Evolutionary conservation across 352 stramenopile genomes (phyloP), one percentile per base, ranked within the genome.

Genomic region (Globisporangium cederbergense): DNA sequence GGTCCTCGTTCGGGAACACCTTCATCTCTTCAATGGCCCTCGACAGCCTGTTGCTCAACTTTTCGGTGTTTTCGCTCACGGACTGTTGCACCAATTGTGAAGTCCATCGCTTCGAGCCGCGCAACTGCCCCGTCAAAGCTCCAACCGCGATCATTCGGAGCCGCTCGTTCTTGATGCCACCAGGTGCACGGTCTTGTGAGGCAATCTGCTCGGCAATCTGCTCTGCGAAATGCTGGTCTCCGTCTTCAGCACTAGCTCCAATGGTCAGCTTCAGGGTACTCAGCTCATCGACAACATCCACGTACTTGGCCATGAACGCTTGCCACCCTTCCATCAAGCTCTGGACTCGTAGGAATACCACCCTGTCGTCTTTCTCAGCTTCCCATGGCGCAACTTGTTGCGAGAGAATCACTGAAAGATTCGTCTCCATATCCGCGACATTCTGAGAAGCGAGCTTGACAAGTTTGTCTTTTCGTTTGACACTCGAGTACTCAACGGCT

Each of bases 381-480:
- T 43, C 32, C 64, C 57, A 64, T 58, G 71, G 53, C 64, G 46
- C n/a, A 67, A 36, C 62, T 74, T 77, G 22, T 25, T 57, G 43
- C 13, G 74, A 58, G 18, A 81, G 53, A 10, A 75, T 65, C 30
- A 28, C 38, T 0, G 32, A 56, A 11, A 79, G 14, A 11, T 66
- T 75, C 42, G 62, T 25, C 40, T 77, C 56, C 28, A 83, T 38
- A 11, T 79, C 72, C 30, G 71, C 66, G 16, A 84, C 66, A 50
- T 83, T 79, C 64, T 84, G 75, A 11, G 74, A 75, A 9, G 78
- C 75, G 50, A 81, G 56, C 14, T 78, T 75, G 30, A 86, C 70
- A n/a, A 82, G 62, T 53, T 81, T 81, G 58, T 86, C 78, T 62
- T 84, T 86, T 4, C 78, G 71, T 32, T 79, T 83, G 18, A 72